Evolutionary conservation across 2,329 filamentous ascomycete species (phyloP), one percentile per base, ranked within the genome.

Genomic region (Emydomyces testavorans): DNA sequence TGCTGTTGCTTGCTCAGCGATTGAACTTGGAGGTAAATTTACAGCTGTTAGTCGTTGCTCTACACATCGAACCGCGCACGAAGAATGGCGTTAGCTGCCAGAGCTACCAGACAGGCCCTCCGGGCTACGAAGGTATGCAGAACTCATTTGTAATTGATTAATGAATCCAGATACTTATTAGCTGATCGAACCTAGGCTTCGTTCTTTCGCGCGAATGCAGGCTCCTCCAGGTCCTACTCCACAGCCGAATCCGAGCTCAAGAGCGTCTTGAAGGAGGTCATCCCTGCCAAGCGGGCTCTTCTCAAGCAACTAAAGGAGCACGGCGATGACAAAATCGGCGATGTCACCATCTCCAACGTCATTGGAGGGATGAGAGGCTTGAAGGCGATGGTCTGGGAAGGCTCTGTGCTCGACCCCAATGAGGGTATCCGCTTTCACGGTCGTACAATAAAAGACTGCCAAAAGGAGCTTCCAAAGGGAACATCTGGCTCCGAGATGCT

Each of bases 351-450:
- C 38, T 85, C 90, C 69, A 94, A 92, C 70, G 86, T 86, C 18
- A 79, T 96, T 58, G 92, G 92, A 59, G 92, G 92, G 61, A 96
- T 96, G 92, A 85, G 89, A 71, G 90, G 90, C 32, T 78, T 98
- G 57, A 95, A 94, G 72, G 85, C 89, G 57, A 95, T 98, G 88
- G 78, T 98, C 47, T 98, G 92, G 92, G 92, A 98, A 70, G 92
- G 92, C 39, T 95, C 89, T 8, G 90, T 96, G 20, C 81, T 98
- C 42, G 92, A 98, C 63, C 84, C 92, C 57, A 83, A 98, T 62
- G 89, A 96, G 71, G 92, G 92, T 51, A 98, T 98, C 64, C 85
- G 90, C 54, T 98, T 98, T 76, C 92, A 96, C 66, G 92, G 92
- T 64, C 84, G 83, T 61, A 95, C 89, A 54, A 98, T 98, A 75